Base-by-base conservation (phyloP, 306 rosid genomes). In the Quillaja saponaria region DNA sequence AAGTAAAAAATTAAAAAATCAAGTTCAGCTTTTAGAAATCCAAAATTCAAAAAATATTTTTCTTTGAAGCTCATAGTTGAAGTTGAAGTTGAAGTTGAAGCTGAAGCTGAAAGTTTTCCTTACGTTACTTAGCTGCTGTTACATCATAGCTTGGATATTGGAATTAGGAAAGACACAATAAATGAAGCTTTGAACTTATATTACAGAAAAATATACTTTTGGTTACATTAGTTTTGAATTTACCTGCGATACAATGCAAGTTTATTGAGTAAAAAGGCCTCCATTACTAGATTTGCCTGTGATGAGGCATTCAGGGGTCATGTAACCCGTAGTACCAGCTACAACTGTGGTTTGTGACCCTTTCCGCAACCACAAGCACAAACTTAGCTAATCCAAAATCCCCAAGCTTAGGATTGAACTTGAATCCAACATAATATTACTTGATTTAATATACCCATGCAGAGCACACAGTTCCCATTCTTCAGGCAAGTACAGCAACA, bases 401-500 rank as follows among this genome's bases (percentile, higher is more conserved):
- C 5, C 81, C 81, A 41, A 81, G 74, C 68, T 71, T 70, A 1
- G 71, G 64, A 39, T 63, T 81, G 65, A 81, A 77, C 61, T 21
- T 7, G 80, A 71, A 35, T 77, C 81, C 75, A 81, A 35, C 83
- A 74, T 71, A 1, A 81, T 61, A 71, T 81, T 81, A 66, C 81
- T 81, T 31, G 86, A 16, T 63, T 78, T 81, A 21, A 81, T 71
- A 13, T 77, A 83, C 49, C 83, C 71, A 6, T 81, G 83, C 34
- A 81, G 49, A 9, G 78, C 83, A 63, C 67, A 78, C 21, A 71
- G 68, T 18, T 71, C 82, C 72, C 81, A 81, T 55, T 71, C 78
- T 67, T 81, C 78, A 6, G 77, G 83, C 0, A 74, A 38, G 47
- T 74, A 81, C 15, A 74, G 61, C 67, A 81, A 49, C n/a, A 76